Evolutionary conservation across 371 early-diverging fungal species (phyloP).

Genomic region (Syncephalastrum contaminatum): DNA sequence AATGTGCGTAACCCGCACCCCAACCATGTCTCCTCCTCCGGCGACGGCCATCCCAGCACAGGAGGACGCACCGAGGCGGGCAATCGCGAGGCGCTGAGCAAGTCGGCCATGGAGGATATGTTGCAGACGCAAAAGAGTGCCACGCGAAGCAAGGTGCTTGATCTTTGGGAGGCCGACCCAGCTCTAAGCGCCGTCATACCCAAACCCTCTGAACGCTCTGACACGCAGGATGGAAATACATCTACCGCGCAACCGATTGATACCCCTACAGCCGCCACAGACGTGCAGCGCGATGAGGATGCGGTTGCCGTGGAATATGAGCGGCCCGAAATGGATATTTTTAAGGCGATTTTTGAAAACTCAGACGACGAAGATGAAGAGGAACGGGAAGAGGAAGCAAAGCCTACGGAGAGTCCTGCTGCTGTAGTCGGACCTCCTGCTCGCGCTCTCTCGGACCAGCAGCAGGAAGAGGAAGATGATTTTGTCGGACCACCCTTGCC

Average conservation of each 20-base stretch:
- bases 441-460: no score
- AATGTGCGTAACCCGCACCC: slow-evolving; percentile 79
- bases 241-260: slow-evolving; percentile 6
- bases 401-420: slow-evolving; percentile 7
- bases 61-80: slow-evolving; percentile 34
- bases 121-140: slow-evolving; percentile 31
- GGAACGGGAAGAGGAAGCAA: slow-evolving; percentile 30
- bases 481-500: slow-evolving; percentile 41
- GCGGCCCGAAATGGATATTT: slow-evolving; percentile 84
- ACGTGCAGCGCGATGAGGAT: slow-evolving; percentile 46
- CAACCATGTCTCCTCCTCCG: slow-evolving; percentile 39
- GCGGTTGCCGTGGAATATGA: slow-evolving; percentile 60
- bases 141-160: slow-evolving; percentile 3
- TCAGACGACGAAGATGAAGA: slow-evolving; percentile 60
- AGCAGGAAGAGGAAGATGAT: slow-evolving; percentile 10
- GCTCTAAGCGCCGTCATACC: slow-evolving; percentile 36
- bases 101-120: slow-evolving; percentile 60
- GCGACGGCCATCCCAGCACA: slow-evolving; percentile 5
- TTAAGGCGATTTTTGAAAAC: slow-evolving; percentile 81
- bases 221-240: slow-evolving; percentile 1
- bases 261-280: slow-evolving; percentile 19
- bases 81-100: slow-evolving; percentile 51
- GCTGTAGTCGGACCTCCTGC: neutral
- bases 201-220: slow-evolving; percentile 37
- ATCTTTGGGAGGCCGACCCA: slow-evolving; percentile 27